phyloP scores from a whole-genome alignment of 2,329 filamentous ascomycete genomes.

The Penicillium brasilianum region DNA sequence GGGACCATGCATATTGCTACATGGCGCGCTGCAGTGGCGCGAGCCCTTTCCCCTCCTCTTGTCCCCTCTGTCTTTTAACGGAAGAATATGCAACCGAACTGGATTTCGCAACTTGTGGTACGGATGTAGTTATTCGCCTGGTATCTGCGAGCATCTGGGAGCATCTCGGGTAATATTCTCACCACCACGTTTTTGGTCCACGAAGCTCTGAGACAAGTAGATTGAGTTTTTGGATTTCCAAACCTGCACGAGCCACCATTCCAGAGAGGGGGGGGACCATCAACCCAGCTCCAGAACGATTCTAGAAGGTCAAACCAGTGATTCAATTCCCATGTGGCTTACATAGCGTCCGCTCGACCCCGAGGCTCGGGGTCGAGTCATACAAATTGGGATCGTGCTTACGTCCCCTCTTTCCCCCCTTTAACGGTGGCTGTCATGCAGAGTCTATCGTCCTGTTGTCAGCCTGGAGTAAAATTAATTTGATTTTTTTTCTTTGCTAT shows the following conservation, averaged over 20 bases:
- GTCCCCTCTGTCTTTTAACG: slow-evolving; percentile 8
- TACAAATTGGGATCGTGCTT: slow-evolving; percentile 18
- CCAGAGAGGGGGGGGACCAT: slow-evolving; percentile 3
- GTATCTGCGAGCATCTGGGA: background rate
- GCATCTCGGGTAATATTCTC: slow-evolving; percentile 15
- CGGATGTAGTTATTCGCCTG: background rate
- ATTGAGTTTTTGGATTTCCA: slow-evolving; percentile 2
- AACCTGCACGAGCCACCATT: slow-evolving; percentile 14
- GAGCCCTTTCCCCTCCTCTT: too few relatives aligned
- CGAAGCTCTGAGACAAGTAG: background rate
- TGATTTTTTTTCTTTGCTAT: background rate
- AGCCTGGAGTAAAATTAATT: background rate
- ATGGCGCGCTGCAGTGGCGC: slow-evolving; percentile 6
- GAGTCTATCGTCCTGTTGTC: slow-evolving; percentile 9
- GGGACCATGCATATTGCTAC: slow-evolving; percentile 1
- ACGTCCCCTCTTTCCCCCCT: slow-evolving; percentile 6
- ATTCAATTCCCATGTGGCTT: slow-evolving; percentile 24
- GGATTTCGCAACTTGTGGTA: slow-evolving; percentile 5
- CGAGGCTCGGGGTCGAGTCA: slow-evolving; percentile 14
- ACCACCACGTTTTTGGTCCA: background rate
- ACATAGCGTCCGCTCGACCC: slow-evolving; percentile 11
- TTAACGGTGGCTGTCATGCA: slow-evolving; percentile 18
- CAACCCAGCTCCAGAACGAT: slow-evolving; percentile 22
- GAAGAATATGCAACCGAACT: slow-evolving; percentile 25
- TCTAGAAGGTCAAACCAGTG: slow-evolving; percentile 30